These are phyloP conservation scores for Royoungia palumana DNA, from an alignment of 768 basidiomycete species.

Conservation along the genomic window DNA sequence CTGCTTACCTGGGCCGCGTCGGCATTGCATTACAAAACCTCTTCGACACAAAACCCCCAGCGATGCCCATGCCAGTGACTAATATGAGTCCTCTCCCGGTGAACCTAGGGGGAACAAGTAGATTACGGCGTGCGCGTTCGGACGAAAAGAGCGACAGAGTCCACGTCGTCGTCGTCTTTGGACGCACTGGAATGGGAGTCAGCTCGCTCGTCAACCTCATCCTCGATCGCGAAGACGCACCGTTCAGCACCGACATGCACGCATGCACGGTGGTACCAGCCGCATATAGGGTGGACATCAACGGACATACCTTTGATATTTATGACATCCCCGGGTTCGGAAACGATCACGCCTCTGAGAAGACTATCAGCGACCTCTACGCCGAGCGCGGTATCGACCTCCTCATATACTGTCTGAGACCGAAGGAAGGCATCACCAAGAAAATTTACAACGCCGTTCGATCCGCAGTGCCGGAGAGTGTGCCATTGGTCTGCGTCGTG, in stretches of 20 bases:
- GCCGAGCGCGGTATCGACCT: conserved; percentile 30
- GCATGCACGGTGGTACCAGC: conserved; percentile 24
- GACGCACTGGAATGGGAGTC: conserved; percentile 32
- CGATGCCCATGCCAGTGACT: conserved; percentile 28
- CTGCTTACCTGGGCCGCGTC: no score
- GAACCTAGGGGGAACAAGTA: background rate
- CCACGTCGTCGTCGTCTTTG: conserved; percentile 32
- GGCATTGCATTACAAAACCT: no score
- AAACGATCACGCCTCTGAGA: conserved; percentile 19
- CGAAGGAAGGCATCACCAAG: conserved; percentile 28
- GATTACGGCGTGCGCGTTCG: background rate
- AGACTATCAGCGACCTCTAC: conserved; percentile 27
- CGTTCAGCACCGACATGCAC: conserved; percentile 31
- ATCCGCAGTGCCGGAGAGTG: conserved; percentile 29
- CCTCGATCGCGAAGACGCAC: conserved; percentile 31
- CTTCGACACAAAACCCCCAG: conserved; percentile 20
- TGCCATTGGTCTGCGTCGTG: conserved; percentile 38
- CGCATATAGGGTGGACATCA: conserved; percentile 28
- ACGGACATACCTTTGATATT: conserved; percentile 30
- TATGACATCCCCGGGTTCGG: conserved; percentile 31
- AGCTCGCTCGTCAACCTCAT: conserved; percentile 33
- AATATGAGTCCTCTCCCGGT: conserved; percentile 20
- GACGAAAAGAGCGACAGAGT: conserved; percentile 27
- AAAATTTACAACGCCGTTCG: conserved; percentile 25
- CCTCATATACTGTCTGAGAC: conserved; percentile 29